These are phyloP conservation scores for Neonectria hederae DNA, from an alignment of 2,329 filamentous ascomycete species.

Conservation along the genomic window DNA sequence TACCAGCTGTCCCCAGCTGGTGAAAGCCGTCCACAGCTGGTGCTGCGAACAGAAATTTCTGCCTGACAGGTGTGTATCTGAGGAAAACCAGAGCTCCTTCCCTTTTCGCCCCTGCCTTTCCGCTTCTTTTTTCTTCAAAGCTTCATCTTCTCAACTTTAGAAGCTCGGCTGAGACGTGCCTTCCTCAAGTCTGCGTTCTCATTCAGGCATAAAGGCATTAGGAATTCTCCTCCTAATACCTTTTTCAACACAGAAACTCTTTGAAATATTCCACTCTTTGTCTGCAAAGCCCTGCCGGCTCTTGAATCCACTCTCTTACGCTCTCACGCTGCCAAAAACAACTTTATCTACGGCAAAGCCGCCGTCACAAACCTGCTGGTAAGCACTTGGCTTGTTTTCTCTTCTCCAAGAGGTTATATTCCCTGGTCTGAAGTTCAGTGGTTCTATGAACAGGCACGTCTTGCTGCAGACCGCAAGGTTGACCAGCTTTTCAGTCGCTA, in stretches of 20 bases:
- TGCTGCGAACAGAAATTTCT: background rate
- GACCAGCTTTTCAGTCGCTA: background rate
- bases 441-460: background rate
- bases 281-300: background rate
- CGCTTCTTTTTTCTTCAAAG: background rate
- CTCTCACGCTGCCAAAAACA: background rate
- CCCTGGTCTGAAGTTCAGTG: background rate
- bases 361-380: background rate
- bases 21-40: background rate
- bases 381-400: background rate
- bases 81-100: background rate
- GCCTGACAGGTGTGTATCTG: background rate
- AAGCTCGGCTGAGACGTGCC: background rate
- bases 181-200: constrained; percentile 1
- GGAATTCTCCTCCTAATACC: background rate
- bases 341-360: background rate
- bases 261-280: background rate
- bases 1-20: constrained; percentile 2
- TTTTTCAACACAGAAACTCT: too few species aligned
- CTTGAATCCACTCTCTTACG: background rate
- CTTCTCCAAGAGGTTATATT: background rate
- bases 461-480: background rate
- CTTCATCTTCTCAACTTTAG: background rate
- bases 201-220: constrained; percentile 9
- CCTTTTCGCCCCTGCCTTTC: too few species aligned